Evolutionary conservation across 1,284 basidiomycete genomes (phyloP).

Genomic region (Cryptococcus jaspeensis): DNA sequence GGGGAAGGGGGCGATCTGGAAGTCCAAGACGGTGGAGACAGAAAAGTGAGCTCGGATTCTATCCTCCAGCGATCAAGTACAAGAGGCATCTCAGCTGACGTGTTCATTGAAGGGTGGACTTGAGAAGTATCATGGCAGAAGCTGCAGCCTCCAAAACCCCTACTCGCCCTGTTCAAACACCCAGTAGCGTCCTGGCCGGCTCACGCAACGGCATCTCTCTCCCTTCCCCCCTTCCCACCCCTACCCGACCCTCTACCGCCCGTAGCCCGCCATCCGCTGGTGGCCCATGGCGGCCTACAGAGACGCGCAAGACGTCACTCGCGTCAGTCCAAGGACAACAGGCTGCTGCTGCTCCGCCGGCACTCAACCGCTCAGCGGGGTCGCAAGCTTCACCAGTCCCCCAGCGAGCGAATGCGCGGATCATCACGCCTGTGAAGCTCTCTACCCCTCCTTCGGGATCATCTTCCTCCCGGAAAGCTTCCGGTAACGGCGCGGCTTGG

Average conservation of each 20-base stretch:
- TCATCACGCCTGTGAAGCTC: slow-evolving; percentile 42
- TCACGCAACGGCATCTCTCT: not conserved
- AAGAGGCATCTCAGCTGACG: slow-evolving; percentile 2
- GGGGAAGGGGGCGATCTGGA: slow-evolving; percentile 51
- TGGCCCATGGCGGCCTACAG: slow-evolving; percentile 33
- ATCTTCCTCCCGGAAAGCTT: slow-evolving; percentile 13
- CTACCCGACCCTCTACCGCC: slow-evolving; percentile 6
- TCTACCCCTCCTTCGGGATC: slow-evolving; percentile 15
- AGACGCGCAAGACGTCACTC: slow-evolving; percentile 29
- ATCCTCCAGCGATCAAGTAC: too few species aligned
- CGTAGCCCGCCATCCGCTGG: slow-evolving; percentile 16
- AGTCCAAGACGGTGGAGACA: slow-evolving; percentile 51
- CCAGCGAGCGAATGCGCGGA: slow-evolving; percentile 14
- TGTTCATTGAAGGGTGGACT: slow-evolving; percentile 61
- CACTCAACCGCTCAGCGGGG: slow-evolving; percentile 14
- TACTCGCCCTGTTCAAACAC: slow-evolving; percentile 15
- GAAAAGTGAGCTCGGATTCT: slow-evolving; percentile 53
- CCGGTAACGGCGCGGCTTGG: slow-evolving; percentile 25
- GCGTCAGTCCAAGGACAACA: slow-evolving; percentile 38
- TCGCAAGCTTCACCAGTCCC: slow-evolving; percentile 14
- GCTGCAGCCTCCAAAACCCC: slow-evolving; percentile 42
- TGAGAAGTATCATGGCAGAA: slow-evolving; percentile 84
- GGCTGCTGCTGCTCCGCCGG: not conserved
- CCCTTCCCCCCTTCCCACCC: slow-evolving; percentile 11
- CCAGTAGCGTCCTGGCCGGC: slow-evolving; percentile 7